Percentiles rank a stretch among this genome's conserved stretches.
These are phyloP conservation scores for Cicer bijugum DNA, from an alignment of 306 rosid species.

Conservation along the genomic window DNA sequence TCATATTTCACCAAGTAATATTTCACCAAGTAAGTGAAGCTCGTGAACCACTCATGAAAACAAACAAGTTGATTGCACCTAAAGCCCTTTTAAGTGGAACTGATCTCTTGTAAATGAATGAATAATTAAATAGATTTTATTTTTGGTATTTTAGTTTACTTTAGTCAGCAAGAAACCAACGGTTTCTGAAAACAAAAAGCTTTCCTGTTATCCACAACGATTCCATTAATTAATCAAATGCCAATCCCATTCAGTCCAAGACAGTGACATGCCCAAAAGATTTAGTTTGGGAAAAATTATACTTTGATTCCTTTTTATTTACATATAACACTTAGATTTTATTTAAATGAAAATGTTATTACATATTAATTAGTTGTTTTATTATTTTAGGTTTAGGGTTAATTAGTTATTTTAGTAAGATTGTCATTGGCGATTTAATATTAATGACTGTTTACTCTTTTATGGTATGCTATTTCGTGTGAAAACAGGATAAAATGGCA, in stretches of 20 bases:
- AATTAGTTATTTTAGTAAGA: no score
- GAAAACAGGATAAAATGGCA: no score
- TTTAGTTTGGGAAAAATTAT: constrained; percentile 6
- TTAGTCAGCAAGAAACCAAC: constrained; percentile 21
- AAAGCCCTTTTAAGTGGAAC: constrained; percentile 20
- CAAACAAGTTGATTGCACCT: constrained; percentile 44
- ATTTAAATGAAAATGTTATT: no score
- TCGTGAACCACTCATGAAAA: constrained; percentile 58
- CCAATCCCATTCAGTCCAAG: constrained; percentile 39
- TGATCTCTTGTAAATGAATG: not conserved
- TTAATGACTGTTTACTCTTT: no score
- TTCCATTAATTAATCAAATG: not conserved
- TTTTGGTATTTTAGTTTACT: not conserved
- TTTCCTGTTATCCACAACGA: constrained; percentile 29
- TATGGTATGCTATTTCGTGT: no score
- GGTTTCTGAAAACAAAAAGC: constrained; percentile 28
- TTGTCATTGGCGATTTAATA: no score
- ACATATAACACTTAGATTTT: no score
- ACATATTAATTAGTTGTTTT: no score
- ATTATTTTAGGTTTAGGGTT: no score
- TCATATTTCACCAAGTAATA: constrained; percentile 52
- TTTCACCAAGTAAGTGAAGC: constrained; percentile 53
- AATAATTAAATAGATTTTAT: not conserved
- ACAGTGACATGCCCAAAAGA: constrained; percentile 34
- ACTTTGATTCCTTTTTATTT: no score